Evolutionary conservation across 1,139 yeast species (phyloP), one percentile per base, ranked within the genome.

Genomic region (Hansenula anomala): DNA sequence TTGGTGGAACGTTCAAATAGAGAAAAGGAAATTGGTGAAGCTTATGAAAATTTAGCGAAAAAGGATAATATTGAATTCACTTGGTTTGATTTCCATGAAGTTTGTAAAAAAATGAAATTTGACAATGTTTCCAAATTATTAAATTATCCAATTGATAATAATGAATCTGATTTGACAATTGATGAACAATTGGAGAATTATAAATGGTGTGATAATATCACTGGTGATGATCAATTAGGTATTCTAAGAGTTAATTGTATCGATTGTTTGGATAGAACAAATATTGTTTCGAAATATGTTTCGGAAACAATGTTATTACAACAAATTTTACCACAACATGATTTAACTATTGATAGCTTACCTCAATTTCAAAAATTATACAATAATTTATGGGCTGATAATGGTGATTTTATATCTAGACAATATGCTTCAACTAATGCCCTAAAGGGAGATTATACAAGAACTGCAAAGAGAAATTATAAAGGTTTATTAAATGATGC

Each of bases 341-440:
- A 45, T 4, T 34, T 53, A 11, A 29, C 19, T 1, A 41, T 52
- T 12, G 32, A 29, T 2, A 43, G 44, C 20, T 42, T 45, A 11
- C 39, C 29, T 0, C 29, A 26, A 3, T 60, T 56, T 40, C 53
- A 44, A 28, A 40, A 13, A 23, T 36, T 42, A 15, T 64, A 54
- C 42, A 58, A 62, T 33, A 47, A 55, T 29, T 34, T 68, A 5
- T 68, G 73, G 73, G 73, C 73, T 9, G 69, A 67, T 44, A 68
- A 68, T 44, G 73, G 73, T 3, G 73, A 68, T 42, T 60, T 56
- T 23, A 61, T 68, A n/a, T 64, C 71, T 18, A 56, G 55, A 23
- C 72, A 66, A 41, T 68, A 68, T 45, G 65, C 72, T 4, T 61
- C 67, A 4, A 67, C 73, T 2, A 63, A 60, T 43, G 73, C 73